Evolutionary conservation across 1,284 basidiomycete genomes (phyloP).

Genomic region (Austroboletus niveus): DNA sequence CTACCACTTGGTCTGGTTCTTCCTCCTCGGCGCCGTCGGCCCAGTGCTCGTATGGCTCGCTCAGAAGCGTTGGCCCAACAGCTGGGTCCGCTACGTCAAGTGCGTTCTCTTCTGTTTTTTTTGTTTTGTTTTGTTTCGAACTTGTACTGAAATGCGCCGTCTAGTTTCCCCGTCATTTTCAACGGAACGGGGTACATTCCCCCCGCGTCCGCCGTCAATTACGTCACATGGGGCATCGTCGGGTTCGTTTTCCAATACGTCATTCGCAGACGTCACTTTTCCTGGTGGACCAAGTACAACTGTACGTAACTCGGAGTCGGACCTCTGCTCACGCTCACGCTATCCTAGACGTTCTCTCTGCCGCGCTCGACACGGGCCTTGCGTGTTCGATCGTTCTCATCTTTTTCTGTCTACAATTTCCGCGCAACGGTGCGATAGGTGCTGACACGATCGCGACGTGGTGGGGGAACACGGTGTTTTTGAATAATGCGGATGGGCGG

Average conservation of each 20-base stretch:
- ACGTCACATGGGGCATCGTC: conserved; percentile 49
- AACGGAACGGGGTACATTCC: conserved; percentile 53
- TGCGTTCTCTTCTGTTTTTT: conserved; percentile 13
- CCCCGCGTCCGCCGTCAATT: conserved; percentile 45
- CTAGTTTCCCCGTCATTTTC: conserved; percentile 51
- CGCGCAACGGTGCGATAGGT: conserved; percentile 44
- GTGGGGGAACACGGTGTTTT: conserved; percentile 55
- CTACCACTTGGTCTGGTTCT: conserved; percentile 47
- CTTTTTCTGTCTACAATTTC: conserved; percentile 49
- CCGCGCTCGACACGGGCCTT: conserved; percentile 50
- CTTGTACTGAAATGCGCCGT: background rate
- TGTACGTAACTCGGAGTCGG: conserved; percentile 21
- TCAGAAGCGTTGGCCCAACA: conserved; percentile 43
- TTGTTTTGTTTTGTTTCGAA: too few relatives aligned
- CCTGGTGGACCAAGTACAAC: conserved; percentile 60
- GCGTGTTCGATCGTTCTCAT: conserved; percentile 44
- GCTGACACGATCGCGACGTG: conserved; percentile 40
- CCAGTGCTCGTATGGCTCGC: conserved; percentile 42
- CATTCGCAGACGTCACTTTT: conserved; percentile 47
- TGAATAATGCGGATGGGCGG: conserved; percentile 40
- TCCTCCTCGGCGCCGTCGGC: conserved; percentile 51
- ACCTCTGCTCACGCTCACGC: background rate
- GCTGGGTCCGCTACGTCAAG: conserved; percentile 47
- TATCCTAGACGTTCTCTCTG: conserved; percentile 44
- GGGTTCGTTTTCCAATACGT: conserved; percentile 56